These are phyloP conservation scores for Collariella sp. DNA, from an alignment of 495 filamentous ascomycete species.

Conservation along the genomic window DNA sequence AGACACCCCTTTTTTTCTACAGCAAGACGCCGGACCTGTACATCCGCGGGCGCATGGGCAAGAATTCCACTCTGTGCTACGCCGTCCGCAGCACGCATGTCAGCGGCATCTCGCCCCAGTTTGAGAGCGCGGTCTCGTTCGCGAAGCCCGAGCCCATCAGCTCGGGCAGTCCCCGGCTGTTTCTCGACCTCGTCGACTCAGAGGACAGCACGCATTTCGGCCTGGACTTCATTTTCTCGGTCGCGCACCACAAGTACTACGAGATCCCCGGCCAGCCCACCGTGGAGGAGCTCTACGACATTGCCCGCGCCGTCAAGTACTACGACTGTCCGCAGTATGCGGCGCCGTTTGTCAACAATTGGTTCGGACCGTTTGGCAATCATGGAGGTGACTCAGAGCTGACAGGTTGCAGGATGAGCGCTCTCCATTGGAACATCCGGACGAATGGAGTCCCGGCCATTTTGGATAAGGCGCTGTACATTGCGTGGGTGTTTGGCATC, in stretches of 20 bases:
- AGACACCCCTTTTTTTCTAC: too few species aligned
- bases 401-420: background rate
- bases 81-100: too few species aligned
- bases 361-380: background rate
- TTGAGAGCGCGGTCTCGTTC: too few species aligned
- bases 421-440: slow-evolving; percentile 9
- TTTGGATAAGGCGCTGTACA: slow-evolving; percentile 16
- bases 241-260: slow-evolving; percentile 22
- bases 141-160: too few species aligned
- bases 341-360: too few species aligned
- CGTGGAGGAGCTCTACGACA: slow-evolving; percentile 10
- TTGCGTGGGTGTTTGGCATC: slow-evolving; percentile 20
- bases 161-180: too few species aligned
- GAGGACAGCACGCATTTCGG: slow-evolving; percentile 5
- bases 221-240: slow-evolving; percentile 17
- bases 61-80: too few species aligned
- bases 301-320: slow-evolving; percentile 16
- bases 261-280: slow-evolving; percentile 11
- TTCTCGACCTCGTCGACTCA: too few species aligned
- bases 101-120: too few species aligned
- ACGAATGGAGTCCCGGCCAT: slow-evolving; percentile 1
- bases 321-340: slow-evolving; percentile 9
- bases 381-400: background rate
- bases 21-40: too few species aligned
- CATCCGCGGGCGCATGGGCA: too few species aligned